Evolutionary conservation across 2,329 filamentous ascomycete genomes (phyloP).

Genomic region (Penicillium sp.): DNA sequence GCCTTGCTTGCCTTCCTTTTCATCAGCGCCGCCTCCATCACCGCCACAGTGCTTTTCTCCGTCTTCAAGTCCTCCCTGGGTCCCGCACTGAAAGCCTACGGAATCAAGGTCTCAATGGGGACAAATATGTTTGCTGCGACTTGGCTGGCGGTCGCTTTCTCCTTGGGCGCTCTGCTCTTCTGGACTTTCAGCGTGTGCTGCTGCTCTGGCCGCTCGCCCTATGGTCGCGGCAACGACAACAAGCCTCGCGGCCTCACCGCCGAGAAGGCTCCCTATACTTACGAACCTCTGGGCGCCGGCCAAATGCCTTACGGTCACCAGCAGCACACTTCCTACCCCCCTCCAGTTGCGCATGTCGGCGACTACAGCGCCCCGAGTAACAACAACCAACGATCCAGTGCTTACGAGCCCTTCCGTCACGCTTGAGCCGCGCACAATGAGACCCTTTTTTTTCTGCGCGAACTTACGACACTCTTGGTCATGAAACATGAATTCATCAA

Average conservation of each 20-base stretch:
- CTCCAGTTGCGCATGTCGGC: constrained; percentile 15
- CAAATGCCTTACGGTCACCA: constrained; percentile 18
- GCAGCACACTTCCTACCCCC: constrained; percentile 25
- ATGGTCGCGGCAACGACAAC: constrained; percentile 38
- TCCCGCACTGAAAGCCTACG: constrained; percentile 62
- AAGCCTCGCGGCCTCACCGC: constrained; percentile 42
- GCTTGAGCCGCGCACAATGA: constrained; percentile 17
- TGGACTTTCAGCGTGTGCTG: constrained; percentile 91
- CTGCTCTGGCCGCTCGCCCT: constrained; percentile 63
- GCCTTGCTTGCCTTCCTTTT: constrained; percentile 54
- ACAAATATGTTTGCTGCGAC: constrained; percentile 62
- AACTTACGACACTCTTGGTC: not conserved
- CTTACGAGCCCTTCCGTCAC: constrained; percentile 37
- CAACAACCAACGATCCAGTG: constrained; percentile 19
- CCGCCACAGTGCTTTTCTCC: constrained; percentile 68
- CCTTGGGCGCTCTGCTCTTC: constrained; percentile 71
- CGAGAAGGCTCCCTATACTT: constrained; percentile 58
- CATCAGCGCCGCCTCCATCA: constrained; percentile 60
- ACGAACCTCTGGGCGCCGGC: constrained; percentile 47
- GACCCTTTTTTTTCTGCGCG: not conserved
- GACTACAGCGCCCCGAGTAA: constrained; percentile 22
- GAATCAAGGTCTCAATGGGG: constrained; percentile 63
- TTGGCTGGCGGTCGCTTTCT: constrained; percentile 77
- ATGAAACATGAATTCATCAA: constrained; percentile 4
- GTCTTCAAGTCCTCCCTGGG: constrained; percentile 65